Conservation (phyloP, 768 basidiomycete species). For the Clitopilus hobsonii region DNA sequence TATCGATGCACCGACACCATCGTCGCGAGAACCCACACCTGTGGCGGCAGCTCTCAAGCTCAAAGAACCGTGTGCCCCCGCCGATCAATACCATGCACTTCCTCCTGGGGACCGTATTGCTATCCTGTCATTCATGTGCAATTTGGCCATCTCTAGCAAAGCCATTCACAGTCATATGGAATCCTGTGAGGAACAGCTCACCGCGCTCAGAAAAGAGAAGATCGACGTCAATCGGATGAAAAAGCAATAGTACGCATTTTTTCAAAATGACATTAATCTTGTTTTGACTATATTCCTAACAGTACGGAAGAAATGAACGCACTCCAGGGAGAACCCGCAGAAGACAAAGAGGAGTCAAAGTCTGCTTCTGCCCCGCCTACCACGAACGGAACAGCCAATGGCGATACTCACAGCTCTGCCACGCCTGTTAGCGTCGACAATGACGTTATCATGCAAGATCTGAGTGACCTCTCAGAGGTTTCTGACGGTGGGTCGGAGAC, state of each 20-base stretch:
- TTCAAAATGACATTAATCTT: constrained; percentile 2
- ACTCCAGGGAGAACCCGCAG: constrained; percentile 56
- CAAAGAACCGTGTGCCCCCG: constrained; percentile 40
- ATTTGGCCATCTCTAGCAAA: constrained; percentile 87
- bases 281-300: constrained; percentile 10
- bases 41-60: constrained; percentile 31
- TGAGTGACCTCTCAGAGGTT: constrained; percentile 71
- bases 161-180: constrained; percentile 88
- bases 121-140: constrained; percentile 85
- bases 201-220: constrained; percentile 91
- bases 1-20: constrained; percentile 32
- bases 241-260: constrained; percentile 78
- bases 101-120: constrained; percentile 77
- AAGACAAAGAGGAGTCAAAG: constrained; percentile 22
- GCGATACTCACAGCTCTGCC: not conserved
- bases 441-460: constrained; percentile 58
- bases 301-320: constrained; percentile 72
- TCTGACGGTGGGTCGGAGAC: constrained; percentile 64
- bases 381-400: constrained; percentile 29
- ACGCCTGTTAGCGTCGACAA: constrained; percentile 31
- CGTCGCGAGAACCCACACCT: constrained; percentile 48
- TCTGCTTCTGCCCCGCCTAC: constrained; percentile 15
- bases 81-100: constrained; percentile 69
- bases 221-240: constrained; percentile 90
- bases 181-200: constrained; percentile 82